These are phyloP conservation scores for Lentinus tigrinus DNA, from an alignment of 768 basidiomycete genomes.

Conservation along the genomic window DNA sequence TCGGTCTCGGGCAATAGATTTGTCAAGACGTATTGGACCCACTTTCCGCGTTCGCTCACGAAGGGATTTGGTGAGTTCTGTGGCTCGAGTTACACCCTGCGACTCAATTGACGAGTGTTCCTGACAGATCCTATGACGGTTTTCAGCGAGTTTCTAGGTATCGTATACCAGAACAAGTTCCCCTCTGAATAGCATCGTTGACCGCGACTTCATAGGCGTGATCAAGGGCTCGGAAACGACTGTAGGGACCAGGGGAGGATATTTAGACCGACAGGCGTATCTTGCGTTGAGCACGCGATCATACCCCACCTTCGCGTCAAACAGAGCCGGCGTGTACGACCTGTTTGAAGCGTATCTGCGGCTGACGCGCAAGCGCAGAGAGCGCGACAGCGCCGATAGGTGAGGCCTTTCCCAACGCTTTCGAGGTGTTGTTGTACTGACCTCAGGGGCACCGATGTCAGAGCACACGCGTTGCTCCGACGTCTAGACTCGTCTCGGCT, in stretches of 20 bases:
- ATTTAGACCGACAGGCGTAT: conserved; percentile 28
- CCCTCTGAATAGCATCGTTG: too few relatives aligned
- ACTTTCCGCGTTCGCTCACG: conserved; percentile 47
- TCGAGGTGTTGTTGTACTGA: too few relatives aligned
- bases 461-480: not conserved
- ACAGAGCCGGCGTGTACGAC: not conserved
- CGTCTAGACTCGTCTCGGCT: conserved; percentile 14
- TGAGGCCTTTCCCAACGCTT: conserved; percentile 21
- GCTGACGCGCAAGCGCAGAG: conserved; percentile 39
- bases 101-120: not conserved
- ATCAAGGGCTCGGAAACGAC: conserved; percentile 67
- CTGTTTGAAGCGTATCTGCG: conserved; percentile 55
- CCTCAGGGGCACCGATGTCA: not conserved
- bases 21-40: conserved; percentile 54
- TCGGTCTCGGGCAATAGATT: conserved; percentile 48
- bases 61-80: conserved; percentile 44
- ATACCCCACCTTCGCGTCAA: not conserved
- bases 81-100: not conserved
- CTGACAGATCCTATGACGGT: conserved; percentile 56
- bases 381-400: conserved; percentile 63
- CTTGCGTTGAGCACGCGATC: not conserved
- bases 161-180: not conserved
- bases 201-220: conserved; percentile 41
- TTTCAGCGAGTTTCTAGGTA: conserved; percentile 65
- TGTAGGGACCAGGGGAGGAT: conserved; percentile 42